Conservation (phyloP, 2,329 filamentous ascomycete species). For the Hypoxylon sp. region DNA sequence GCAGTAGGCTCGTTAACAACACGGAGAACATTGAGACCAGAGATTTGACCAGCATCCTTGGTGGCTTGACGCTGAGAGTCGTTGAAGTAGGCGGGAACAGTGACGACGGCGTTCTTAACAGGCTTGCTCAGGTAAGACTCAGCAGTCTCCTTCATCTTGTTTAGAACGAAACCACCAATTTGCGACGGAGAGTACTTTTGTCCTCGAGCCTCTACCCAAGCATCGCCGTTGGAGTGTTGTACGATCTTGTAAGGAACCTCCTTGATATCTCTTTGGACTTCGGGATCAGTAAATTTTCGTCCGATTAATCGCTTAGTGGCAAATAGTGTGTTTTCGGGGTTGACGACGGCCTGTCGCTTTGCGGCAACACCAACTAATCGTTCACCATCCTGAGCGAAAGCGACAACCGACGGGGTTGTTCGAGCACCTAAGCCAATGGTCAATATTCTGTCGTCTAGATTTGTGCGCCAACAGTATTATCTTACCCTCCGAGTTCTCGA, state of each 20-base stretch:
- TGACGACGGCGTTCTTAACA: constrained; percentile 95
- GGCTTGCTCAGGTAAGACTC: constrained; percentile 91
- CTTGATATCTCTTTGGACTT: constrained; percentile 96
- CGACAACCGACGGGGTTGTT: constrained; percentile 93
- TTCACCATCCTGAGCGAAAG: constrained; percentile 94
- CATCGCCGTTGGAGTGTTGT: constrained; percentile 95
- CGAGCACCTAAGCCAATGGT: constrained; percentile 69
- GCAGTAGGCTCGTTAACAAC: constrained; percentile 98
- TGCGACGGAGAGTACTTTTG: constrained; percentile 99
- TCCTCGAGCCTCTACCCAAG: constrained; percentile 91
- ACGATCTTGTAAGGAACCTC: constrained; percentile 99
- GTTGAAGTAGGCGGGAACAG: constrained; percentile 98
- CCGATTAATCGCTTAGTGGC: constrained; percentile 99
- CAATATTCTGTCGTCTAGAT: constrained; percentile 19
- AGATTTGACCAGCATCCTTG: constrained; percentile 97
- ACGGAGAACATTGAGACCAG: constrained; percentile 95
- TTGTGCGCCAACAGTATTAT: constrained; percentile 30
- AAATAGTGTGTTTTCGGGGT: constrained; percentile 98
- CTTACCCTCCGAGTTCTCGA: constrained; percentile 95
- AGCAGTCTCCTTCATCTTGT: constrained; percentile 99
- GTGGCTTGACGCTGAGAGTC: constrained; percentile 97
- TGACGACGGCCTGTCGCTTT: constrained; percentile 97
- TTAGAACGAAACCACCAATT: constrained; percentile 93
- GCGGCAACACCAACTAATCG: constrained; percentile 95
- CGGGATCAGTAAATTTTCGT: constrained; percentile 91